Evolutionary conservation across 805 yeast genomes (phyloP).

Genomic region (Zygoascus flipseniorum): DNA sequence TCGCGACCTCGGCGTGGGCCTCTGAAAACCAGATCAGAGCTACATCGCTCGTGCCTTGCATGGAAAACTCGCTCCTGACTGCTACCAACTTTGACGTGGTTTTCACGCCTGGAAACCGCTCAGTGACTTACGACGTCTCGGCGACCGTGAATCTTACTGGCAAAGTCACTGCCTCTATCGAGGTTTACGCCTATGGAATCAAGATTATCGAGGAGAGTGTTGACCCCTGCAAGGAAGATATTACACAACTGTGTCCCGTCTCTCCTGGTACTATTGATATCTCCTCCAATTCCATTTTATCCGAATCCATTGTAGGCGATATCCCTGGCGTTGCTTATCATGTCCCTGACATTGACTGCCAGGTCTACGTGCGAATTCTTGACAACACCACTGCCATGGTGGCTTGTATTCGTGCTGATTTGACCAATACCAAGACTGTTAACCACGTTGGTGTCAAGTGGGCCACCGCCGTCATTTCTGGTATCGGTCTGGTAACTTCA

Average conservation of each 20-base stretch:
- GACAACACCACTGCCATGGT: slow-evolving; percentile 34
- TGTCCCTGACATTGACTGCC: slow-evolving; percentile 83
- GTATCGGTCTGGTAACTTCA: slow-evolving; percentile 76
- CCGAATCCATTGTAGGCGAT: slow-evolving; percentile 38
- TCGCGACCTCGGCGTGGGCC: neutral
- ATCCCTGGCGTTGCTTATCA: slow-evolving; percentile 81
- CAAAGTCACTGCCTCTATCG: slow-evolving; percentile 58
- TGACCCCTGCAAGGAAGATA: slow-evolving; percentile 48
- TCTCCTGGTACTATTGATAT: slow-evolving; percentile 75
- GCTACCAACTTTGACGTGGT: slow-evolving; percentile 68
- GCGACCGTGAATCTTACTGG: slow-evolving; percentile 61
- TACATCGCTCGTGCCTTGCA: slow-evolving; percentile 77
- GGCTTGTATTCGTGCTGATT: slow-evolving; percentile 70
- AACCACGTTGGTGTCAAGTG: slow-evolving; percentile 76
- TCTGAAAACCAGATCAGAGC: slow-evolving; percentile 42
- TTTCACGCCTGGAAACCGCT: slow-evolving; percentile 62
- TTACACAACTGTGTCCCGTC: slow-evolving; percentile 72
- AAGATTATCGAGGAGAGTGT: slow-evolving; percentile 48
- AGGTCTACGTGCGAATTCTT: slow-evolving; percentile 45
- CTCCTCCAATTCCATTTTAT: slow-evolving; percentile 53
- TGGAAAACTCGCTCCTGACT: slow-evolving; percentile 63
- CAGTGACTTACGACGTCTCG: slow-evolving; percentile 61
- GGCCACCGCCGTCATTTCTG: slow-evolving; percentile 90
- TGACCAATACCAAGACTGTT: slow-evolving; percentile 73
- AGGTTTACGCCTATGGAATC: slow-evolving; percentile 83